phyloP scores from a whole-genome alignment of 176 grass and related monocot genomes.

The Cenchrus purpureus region DNA sequence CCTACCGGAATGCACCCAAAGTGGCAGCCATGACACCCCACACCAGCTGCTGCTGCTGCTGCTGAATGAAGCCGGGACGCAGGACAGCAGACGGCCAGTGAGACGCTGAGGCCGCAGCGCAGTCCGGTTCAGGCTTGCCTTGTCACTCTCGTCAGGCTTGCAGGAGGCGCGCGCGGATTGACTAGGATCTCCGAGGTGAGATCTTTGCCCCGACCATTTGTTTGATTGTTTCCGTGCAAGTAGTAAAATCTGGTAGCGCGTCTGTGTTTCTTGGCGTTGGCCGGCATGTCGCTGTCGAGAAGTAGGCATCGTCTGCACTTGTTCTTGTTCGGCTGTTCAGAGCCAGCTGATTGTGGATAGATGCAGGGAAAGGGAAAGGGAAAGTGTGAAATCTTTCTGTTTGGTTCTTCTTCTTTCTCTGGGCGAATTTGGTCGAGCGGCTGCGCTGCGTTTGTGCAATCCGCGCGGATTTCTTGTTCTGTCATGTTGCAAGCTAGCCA shows the following conservation, averaged over 20 bases:
- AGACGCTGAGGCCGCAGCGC: background rate
- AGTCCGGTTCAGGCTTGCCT: background rate
- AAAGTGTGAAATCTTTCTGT: no score
- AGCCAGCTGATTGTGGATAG: no score
- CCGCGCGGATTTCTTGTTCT: background rate
- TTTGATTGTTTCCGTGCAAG: background rate
- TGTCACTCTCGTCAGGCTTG: background rate
- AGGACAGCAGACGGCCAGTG: background rate
- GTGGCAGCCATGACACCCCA: background rate
- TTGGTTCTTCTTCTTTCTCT: no score
- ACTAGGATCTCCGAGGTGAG: background rate
- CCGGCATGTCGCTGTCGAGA: background rate
- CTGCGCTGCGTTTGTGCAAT: background rate
- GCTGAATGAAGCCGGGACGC: background rate
- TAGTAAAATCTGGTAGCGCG: no score
- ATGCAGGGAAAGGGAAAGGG: no score
- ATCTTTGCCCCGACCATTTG: background rate
- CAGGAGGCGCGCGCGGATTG: background rate
- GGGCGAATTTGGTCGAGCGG: conserved; percentile 1
- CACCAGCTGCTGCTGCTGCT: background rate
- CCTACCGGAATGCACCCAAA: conserved; percentile 40
- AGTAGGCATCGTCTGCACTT: background rate
- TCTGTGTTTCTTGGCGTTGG: background rate
- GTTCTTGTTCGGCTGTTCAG: background rate
- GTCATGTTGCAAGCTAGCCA: background rate